Evolutionary conservation across 352 stramenopile genomes (phyloP).

Genomic region (Elongisporangium anandrum): DNA sequence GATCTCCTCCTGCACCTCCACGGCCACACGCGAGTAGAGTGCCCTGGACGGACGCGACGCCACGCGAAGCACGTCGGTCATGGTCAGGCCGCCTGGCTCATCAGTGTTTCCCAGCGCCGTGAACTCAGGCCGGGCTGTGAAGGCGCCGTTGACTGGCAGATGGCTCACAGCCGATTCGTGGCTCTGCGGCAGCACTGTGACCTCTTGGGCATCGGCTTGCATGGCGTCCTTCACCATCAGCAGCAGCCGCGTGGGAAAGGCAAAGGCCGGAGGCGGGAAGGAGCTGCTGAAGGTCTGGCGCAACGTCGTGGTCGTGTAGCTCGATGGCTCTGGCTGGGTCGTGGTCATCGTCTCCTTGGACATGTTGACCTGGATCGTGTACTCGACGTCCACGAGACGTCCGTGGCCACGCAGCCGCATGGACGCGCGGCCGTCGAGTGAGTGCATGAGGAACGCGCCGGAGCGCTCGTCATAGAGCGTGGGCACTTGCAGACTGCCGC

Average conservation of each 20-base stretch:
- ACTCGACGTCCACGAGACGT: constrained; percentile 34
- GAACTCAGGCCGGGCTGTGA: constrained; percentile 40
- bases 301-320: constrained; percentile 33
- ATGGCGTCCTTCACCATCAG: constrained; percentile 21
- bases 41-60: constrained; percentile 29
- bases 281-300: constrained; percentile 35
- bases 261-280: constrained; percentile 27
- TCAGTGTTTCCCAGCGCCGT: constrained; percentile 20
- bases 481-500: constrained; percentile 12
- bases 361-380: constrained; percentile 27
- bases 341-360: constrained; percentile 12
- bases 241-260: constrained; percentile 31
- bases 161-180: constrained; percentile 7
- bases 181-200: constrained; percentile 8
- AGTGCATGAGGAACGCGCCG: constrained; percentile 52
- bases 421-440: constrained; percentile 54
- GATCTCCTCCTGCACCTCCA: constrained; percentile 24
- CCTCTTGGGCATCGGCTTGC: constrained; percentile 11
- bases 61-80: constrained; percentile 39
- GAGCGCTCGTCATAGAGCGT: constrained; percentile 25
- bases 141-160: constrained; percentile 38
- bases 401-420: constrained; percentile 29
- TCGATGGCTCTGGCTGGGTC: constrained; percentile 4
- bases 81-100: constrained; percentile 11
- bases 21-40: constrained; percentile 34